A percentile compares a stretch with the other conserved stretches of the same genome.
These are phyloP conservation scores for Nepenthes gracilis DNA, from an alignment of 148 eudicot species.

Conservation along the genomic window DNA sequence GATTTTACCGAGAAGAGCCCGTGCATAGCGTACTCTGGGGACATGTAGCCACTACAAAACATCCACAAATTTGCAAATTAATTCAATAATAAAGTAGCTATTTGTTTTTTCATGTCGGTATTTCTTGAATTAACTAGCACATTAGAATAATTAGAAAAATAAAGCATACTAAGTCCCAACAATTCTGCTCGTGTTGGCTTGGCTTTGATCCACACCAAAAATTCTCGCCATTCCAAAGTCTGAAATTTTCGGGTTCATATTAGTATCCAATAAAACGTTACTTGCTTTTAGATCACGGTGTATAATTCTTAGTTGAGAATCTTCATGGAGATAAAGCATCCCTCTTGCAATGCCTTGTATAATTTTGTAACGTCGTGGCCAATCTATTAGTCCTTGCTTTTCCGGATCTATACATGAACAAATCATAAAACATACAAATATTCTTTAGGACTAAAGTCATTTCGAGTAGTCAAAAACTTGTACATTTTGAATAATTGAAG, in stretches of 20 bases:
- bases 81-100: too few species aligned
- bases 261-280: slow-evolving; percentile 26
- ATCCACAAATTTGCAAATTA: too few species aligned
- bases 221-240: slow-evolving; percentile 9
- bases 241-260: slow-evolving; percentile 35
- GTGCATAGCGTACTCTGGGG: too few species aligned
- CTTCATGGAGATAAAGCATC: slow-evolving; percentile 26
- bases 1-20: too few species aligned
- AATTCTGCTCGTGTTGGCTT: slow-evolving; percentile 2
- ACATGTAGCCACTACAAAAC: too few species aligned
- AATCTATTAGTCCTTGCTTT: slow-evolving; percentile 6
- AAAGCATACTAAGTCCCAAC: slow-evolving; percentile 34
- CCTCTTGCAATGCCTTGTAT: slow-evolving; percentile 17
- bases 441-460: too few species aligned
- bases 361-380: slow-evolving; percentile 21
- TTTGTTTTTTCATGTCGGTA: too few species aligned
- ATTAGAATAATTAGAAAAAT: neutral
- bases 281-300: slow-evolving; percentile 47
- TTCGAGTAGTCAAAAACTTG: too few species aligned
- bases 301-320: slow-evolving; percentile 38
- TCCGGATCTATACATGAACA: too few species aligned
- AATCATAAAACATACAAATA: too few species aligned
- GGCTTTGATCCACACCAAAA: slow-evolving; percentile 3
- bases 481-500: neutral
- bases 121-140: too few species aligned